Evolutionary conservation across 345 rosid species (phyloP), one percentile per base, ranked within the genome.

Genomic region (Eucalyptus melliodora): DNA sequence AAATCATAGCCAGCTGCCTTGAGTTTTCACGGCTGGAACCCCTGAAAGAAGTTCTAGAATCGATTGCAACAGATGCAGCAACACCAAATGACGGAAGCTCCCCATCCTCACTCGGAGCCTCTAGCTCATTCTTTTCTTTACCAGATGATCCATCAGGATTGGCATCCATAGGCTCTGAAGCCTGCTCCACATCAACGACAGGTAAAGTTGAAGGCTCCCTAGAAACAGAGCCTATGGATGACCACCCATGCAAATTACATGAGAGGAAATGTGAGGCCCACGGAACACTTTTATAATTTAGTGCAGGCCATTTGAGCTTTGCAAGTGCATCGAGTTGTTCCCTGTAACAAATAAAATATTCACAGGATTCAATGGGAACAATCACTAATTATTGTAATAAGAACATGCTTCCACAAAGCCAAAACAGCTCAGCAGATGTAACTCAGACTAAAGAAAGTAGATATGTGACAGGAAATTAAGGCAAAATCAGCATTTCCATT

Each of bases 61-160:
- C 94, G 88, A 86, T 93, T 88, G 89, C 89, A 44, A 53, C 90
- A 87, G 96, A 90, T 88, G 94, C 92, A 88, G 90, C 92, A 90
- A 92, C 89, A 91, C 92, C 91, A 93, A 96, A 90, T 86, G 98
- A 94, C n/a, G 99, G 99, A 91, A 98, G 98, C 94, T 98, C 99
- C 90, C 98, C 99, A 89, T 98, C 99, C 92, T 97, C 99, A 91
- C 96, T 93, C 14, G 91, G 89, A 92, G 95, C 89, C 93, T 95
- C 98, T 21, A 88, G 90, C 90, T 94, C 98, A 91, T 94, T 96
- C 91, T 93, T 97, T 56, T 95, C 93, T 89, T 92, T 89, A 89
- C 91, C 90, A 87, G 95, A 83, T 92, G 95, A 94, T 90, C 94
- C 95, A 86, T 95, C 93, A 88, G 87, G 88, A 89, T 92, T 96